Evolutionary conservation across 2,329 filamentous ascomycete species (phyloP).

Genomic region (Thielaviopsis ethacetica): DNA sequence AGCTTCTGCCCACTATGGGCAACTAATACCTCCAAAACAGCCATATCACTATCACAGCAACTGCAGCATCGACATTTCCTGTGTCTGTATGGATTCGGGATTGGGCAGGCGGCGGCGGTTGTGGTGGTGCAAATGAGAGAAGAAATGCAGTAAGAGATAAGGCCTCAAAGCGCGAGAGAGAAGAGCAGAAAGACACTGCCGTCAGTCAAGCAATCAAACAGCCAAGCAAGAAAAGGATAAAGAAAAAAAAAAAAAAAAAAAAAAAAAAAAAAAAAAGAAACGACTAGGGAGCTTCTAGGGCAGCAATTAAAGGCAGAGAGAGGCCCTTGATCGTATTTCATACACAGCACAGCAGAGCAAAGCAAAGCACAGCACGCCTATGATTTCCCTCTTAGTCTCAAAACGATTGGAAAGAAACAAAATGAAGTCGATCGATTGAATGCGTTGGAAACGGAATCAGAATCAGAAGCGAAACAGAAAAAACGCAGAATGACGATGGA

Average conservation of each 20-base stretch:
- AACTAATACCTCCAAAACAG: conserved; percentile 58
- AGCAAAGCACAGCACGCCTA: not conserved
- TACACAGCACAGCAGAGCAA: not conserved
- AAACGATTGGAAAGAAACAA: not conserved
- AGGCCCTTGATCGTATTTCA: not conserved
- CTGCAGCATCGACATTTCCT: conserved; percentile 10
- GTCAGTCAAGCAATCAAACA: not conserved
- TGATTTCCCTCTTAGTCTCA: not conserved
- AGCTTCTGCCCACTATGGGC: conserved; percentile 85
- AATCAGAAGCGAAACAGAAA: not conserved
- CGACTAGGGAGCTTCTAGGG: not conserved
- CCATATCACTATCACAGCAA: conserved; percentile 1
- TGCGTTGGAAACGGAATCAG: not conserved
- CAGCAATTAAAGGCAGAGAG: not conserved
- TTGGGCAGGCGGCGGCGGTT: not conserved
- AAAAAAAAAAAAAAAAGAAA: not conserved
- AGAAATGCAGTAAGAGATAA: conserved; percentile 4
- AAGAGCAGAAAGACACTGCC: not conserved
- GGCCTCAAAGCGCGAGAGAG: not conserved
- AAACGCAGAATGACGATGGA: not conserved
- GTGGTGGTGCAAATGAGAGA: not conserved
- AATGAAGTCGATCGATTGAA: not conserved
- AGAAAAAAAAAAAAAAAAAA: not conserved
- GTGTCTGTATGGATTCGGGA: not conserved
- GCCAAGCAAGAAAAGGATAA: not conserved